A percentile compares a stretch with the other conserved stretches of the same genome.
Conservation (phyloP, 2,329 filamentous ascomycete genomes). For the Fusarium aywerte region DNA sequence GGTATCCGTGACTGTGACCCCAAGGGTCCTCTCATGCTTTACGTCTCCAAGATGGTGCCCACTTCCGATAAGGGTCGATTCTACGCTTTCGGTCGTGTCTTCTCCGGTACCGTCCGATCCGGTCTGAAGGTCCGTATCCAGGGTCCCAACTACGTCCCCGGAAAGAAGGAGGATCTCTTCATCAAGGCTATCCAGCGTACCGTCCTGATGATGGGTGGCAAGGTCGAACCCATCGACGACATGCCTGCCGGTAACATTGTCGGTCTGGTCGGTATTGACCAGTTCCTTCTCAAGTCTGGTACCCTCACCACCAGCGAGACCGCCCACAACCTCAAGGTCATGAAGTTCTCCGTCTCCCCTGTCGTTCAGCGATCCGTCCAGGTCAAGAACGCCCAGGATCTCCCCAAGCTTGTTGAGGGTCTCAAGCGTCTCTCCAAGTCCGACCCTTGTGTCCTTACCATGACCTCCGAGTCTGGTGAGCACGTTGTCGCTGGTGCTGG, state of each 20-base stretch:
- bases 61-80: constrained; percentile 99
- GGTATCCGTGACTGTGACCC: constrained; percentile 98
- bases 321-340: constrained; percentile 99
- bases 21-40: constrained; percentile 98
- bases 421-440: constrained; percentile 99
- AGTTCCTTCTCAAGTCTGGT: constrained; percentile 99
- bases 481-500: constrained; percentile 99
- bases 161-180: constrained; percentile 99
- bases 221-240: constrained; percentile 98
- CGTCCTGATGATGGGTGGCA: constrained; percentile 99
- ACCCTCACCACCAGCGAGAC: constrained; percentile 97
- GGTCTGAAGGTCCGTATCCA: constrained; percentile 99
- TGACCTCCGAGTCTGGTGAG: constrained; percentile 92
- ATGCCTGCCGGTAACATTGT: constrained; percentile 99
- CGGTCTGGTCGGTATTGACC: constrained; percentile 98
- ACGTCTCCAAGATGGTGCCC: constrained; percentile 99
- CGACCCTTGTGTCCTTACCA: constrained; percentile 95
- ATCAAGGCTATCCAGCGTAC: constrained; percentile 99
- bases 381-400: constrained; percentile 99
- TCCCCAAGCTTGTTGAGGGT: constrained; percentile 99
- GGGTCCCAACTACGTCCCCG: constrained; percentile 97
- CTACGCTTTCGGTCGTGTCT: constrained; percentile 99
- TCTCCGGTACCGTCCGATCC: constrained; percentile 96
- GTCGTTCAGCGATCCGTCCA: constrained; percentile 98
- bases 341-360: constrained; percentile 99